Base-by-base conservation (phyloP, 2,329 filamentous ascomycete genomes). In the Balansia obtecta region DNA sequence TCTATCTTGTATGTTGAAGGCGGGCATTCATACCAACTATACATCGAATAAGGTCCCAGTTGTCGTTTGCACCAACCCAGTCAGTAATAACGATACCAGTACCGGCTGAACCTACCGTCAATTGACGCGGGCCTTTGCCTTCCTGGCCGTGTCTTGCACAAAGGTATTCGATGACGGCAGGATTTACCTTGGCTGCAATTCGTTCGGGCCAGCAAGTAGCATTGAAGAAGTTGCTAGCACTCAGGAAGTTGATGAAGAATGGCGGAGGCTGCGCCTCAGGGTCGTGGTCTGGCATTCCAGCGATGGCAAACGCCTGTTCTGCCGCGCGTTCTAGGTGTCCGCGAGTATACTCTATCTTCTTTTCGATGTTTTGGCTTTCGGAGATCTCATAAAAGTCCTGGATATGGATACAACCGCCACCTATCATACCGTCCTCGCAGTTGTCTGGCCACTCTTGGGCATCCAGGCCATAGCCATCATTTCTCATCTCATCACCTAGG, bases 351-450 rank as follows among this genome's bases (percentile, higher is more conserved):
- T 74, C 68, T 53, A 95, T 85, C 74, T 97, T 98, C 67, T 83
- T 81, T 38, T 83, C 74, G 53, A 97, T 91, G 58, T 84, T 85
- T 52, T 79, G 72, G 20, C 78, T 81, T 65, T 88, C 80, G 44
- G 83, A 70, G 34, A 98, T 82, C 62, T 94, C 88, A 73, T 94
- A 97, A 67, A 91, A 96, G 70, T 97, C 93, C 70, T 97, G 93
- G 41, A 97, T 83, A 56, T 86, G 83, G 52, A 96, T 80, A 55
- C 82, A 73, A 3, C 87, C 88, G 59, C 82, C 82, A 9, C 79
- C 78, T 46, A 79, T 80, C 34, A 73, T 73, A 50, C 86, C 84
- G 61, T 94, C 82, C 33, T 85, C 81, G 54, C 86, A 88, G 68
- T 97, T 97, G 68, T 96, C 86, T 0, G 86, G 88, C 91, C 91